Conservation (phyloP, 768 basidiomycete genomes). For the Lentinus tigrinus region DNA sequence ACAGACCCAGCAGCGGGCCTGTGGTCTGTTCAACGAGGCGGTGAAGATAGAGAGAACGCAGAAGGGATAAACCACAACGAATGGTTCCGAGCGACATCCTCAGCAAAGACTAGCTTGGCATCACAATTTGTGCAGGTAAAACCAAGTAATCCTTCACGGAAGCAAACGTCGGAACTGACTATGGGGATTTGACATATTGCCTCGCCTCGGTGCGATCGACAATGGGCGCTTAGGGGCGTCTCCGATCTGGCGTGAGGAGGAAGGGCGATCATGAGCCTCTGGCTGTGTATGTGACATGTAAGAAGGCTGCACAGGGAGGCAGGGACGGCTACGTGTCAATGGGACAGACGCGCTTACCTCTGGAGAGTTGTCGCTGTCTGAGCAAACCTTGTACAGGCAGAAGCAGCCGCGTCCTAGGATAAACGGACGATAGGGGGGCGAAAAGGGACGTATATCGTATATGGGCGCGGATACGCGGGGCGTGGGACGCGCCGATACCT, state of each 20-base stretch:
- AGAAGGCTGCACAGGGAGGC: conserved; percentile 4
- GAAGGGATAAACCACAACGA: no score
- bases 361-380: neutral
- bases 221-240: neutral
- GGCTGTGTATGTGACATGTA: conserved; percentile 11
- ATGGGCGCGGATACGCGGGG: neutral
- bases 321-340: conserved; percentile 6
- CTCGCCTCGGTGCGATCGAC: neutral
- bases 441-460: neutral
- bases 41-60: neutral
- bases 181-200: neutral
- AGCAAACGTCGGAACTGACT: neutral
- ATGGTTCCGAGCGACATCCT: no score
- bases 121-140: no score
- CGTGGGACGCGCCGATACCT: conserved; percentile 5
- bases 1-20: neutral
- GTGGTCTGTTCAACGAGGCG: conserved; percentile 3
- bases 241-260: neutral
- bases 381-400: conserved; percentile 11
- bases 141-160: no score
- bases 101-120: no score
- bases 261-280: conserved; percentile 5
- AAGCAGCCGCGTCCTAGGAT: conserved; percentile 6
- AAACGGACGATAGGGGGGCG: neutral
- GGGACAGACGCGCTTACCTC: conserved; percentile 9